These are phyloP conservation scores for Salix caprea DNA, from an alignment of 345 rosid species.

Conservation along the genomic window DNA sequence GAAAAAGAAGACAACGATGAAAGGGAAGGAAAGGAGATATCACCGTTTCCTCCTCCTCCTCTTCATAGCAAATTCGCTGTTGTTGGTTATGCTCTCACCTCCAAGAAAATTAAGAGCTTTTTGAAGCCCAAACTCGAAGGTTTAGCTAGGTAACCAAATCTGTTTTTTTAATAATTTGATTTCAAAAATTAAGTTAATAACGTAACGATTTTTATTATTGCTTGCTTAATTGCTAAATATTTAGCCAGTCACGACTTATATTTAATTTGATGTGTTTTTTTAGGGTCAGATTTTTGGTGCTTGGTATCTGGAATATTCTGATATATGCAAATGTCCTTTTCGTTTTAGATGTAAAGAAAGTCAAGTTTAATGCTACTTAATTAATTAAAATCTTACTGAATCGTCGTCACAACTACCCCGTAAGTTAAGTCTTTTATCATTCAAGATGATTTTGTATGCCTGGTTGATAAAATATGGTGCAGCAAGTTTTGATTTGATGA, in stretches of 20 bases:
- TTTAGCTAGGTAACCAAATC: conserved; percentile 52
- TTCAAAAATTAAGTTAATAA: too few species aligned
- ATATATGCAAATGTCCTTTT: not conserved
- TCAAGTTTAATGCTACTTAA: not conserved
- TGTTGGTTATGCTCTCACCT: conserved; percentile 81
- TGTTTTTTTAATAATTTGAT: too few species aligned
- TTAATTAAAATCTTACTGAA: not conserved
- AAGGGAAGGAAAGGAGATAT: not conserved
- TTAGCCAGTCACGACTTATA: not conserved
- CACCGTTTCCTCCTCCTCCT: conserved; percentile 5
- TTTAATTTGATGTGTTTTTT: not conserved
- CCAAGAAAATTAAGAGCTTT: conserved; percentile 75
- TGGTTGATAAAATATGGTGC: not conserved
- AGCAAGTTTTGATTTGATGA: not conserved
- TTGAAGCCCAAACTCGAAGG: conserved; percentile 70
- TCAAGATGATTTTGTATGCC: not conserved
- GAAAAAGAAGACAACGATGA: not conserved
- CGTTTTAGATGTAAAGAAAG: not conserved
- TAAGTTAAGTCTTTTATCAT: not conserved
- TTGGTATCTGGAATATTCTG: not conserved
- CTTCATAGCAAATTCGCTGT: conserved; percentile 36
- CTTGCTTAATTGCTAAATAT: not conserved
- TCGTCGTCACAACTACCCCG: not conserved
- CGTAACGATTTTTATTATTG: not conserved
- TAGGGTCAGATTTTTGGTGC: not conserved